Conservation (phyloP, 805 yeast genomes). For the Candida yuanshanica region DNA sequence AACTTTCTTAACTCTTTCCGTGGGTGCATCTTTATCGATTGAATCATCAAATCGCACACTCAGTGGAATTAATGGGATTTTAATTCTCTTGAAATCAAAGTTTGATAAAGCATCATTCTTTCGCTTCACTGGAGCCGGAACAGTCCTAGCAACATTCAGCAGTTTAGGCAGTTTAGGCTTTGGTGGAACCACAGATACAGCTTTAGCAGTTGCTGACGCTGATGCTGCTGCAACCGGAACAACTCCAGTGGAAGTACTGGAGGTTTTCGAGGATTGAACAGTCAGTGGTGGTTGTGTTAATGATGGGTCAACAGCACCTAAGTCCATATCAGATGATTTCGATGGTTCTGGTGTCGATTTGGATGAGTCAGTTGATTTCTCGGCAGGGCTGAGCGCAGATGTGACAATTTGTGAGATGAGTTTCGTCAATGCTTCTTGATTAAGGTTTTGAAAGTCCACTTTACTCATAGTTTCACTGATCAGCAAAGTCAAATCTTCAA, state of each 20-base stretch:
- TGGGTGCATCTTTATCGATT: neutral
- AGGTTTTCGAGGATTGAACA: no score
- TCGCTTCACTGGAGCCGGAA: slow-evolving; percentile 15
- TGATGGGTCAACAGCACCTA: neutral
- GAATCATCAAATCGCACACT: slow-evolving; percentile 6
- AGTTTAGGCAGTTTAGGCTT: neutral
- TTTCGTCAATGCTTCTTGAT: slow-evolving; percentile 24
- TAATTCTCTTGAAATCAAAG: slow-evolving; percentile 22
- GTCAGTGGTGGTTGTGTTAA: neutral
- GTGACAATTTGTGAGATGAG: slow-evolving; percentile 23
- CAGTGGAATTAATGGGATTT: slow-evolving; percentile 21
- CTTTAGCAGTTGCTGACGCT: neutral
- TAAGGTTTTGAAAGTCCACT: slow-evolving; percentile 44
- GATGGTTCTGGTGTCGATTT: neutral
- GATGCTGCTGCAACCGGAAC: no score
- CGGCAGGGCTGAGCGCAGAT: slow-evolving; percentile 6
- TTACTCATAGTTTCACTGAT: slow-evolving; percentile 26
- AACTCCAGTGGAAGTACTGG: no score
- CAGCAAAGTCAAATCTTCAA: slow-evolving; percentile 23
- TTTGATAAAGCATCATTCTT: slow-evolving; percentile 16
- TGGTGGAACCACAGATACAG: neutral
- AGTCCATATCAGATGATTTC: neutral
- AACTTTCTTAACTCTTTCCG: neutral
- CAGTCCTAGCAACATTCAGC: neutral
- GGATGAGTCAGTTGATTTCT: neutral